Evolutionary conservation across 495 filamentous ascomycete genomes (phyloP), one percentile per base, ranked within the genome.

Genomic region (Neurospora sp.): DNA sequence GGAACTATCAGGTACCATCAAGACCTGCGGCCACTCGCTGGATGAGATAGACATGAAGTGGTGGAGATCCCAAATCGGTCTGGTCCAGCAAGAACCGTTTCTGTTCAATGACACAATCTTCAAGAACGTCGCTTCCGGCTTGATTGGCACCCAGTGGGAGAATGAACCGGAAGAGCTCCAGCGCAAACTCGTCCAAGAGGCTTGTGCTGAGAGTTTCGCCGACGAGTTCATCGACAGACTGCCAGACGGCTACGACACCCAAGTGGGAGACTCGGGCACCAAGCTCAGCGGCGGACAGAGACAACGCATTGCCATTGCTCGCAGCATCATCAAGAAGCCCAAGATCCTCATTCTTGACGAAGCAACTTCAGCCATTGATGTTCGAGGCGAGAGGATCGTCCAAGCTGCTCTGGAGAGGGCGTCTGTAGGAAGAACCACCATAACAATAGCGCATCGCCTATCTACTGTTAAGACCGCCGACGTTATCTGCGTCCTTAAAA

Each of bases 321-420:
- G 92, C 69, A 90, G 90, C 39, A 89, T 89, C 73, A 81, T 97
- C 37, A 88, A 90, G 69, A 88, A 96, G 76, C 91, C 93, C 2
- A 89, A 89, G 69, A 90, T 97, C 48, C 81, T 97, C 27, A 89
- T 97, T 39, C 83, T 97, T 48, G 93, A 96, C 77, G 93, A 96
- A 76, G 92, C 91, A 0, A 97, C 93, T 0, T 90, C 89, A 77
- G 91, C 92, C 62, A 85, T 97, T 20, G 93, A 97, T 77, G 86
- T 88, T 18, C 86, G 86, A 46, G 90, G 90, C 72, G 92, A 94
- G 74, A 83, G 85, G 9, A 87, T 90, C 16, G 87, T 95, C 18
- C 91, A 94, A 81, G 87, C 88, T 8, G 88, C 89, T 2, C 86
- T 95, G 31, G 88, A 93, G 69, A 81, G 86, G 31, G 91, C 90